Conservation (phyloP, 2,329 filamentous ascomycete species). For the Ramularia endophylla region DNA sequence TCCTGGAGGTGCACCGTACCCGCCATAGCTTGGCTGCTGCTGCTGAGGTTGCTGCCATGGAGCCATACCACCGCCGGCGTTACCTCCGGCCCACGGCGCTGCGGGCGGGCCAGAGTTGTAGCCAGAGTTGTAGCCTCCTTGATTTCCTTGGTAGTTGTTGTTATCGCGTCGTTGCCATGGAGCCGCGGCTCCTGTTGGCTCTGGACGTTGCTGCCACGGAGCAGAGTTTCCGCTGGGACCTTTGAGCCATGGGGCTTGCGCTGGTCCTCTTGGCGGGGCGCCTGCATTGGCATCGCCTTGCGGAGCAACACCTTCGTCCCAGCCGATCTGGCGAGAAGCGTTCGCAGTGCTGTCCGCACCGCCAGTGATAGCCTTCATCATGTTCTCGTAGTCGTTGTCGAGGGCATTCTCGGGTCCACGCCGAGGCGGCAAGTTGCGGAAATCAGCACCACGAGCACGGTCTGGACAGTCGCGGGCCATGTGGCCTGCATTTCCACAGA, state of each 20-base stretch:
- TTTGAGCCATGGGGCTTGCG: slow-evolving; percentile 27
- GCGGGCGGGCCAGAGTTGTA: slow-evolving; percentile 15
- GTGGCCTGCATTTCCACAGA: slow-evolving; percentile 95
- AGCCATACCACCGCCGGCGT: slow-evolving; percentile 19
- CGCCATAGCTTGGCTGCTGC: slow-evolving; percentile 8
- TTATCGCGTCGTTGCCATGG: slow-evolving; percentile 31
- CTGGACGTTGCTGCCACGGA: slow-evolving; percentile 31
- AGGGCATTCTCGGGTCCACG: slow-evolving; percentile 59
- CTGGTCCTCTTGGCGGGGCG: slow-evolving; percentile 32
- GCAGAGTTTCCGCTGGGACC: slow-evolving; percentile 27
- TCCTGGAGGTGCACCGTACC: slow-evolving; percentile 8
- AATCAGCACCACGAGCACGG: slow-evolving; percentile 80
- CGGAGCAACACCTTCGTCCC: slow-evolving; percentile 59
- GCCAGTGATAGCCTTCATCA: slow-evolving; percentile 94
- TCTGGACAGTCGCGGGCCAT: slow-evolving; percentile 99
- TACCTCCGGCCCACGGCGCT: slow-evolving; percentile 18
- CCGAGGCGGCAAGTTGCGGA: slow-evolving; percentile 65
- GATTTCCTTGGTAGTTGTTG: slow-evolving; percentile 15
- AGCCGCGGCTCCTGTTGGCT: slow-evolving; percentile 26
- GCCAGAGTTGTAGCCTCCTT: slow-evolving; percentile 22
- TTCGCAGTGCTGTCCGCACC: slow-evolving; percentile 46
- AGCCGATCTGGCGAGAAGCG: slow-evolving; percentile 77
- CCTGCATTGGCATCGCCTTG: slow-evolving; percentile 55
- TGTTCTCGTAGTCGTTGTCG: slow-evolving; percentile 94
- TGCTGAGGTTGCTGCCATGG: slow-evolving; percentile 25